Conservation (phyloP, 1,139 yeast species). For the Wickerhamiella infanticola region DNA sequence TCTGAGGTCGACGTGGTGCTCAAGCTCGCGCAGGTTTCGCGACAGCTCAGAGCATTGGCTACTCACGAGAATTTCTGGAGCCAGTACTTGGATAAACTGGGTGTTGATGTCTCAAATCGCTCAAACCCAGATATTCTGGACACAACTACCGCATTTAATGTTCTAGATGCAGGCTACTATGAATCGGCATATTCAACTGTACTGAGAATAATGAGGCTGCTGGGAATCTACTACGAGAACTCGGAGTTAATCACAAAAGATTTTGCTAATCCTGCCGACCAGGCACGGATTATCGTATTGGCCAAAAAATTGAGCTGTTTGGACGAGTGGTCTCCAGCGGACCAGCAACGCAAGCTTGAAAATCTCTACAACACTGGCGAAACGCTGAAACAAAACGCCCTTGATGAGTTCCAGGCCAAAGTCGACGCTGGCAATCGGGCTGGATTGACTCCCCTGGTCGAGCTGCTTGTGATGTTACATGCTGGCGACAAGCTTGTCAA, state of each 20-base stretch:
- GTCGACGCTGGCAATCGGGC: conserved; percentile 36
- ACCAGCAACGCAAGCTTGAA: conserved; percentile 34
- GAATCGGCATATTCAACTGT: not conserved
- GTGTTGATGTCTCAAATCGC: not conserved
- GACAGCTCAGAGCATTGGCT: not conserved
- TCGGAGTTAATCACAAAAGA: conserved; percentile 12
- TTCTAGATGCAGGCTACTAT: conserved; percentile 1
- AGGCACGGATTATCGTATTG: conserved; percentile 19
- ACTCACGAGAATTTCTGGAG: not conserved
- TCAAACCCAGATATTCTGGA: not conserved
- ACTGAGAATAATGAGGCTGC: conserved; percentile 12
- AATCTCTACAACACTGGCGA: conserved; percentile 36
- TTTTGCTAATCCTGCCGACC: conserved; percentile 18
- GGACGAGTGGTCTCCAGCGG: conserved; percentile 27
- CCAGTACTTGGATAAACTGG: conserved; percentile 1
- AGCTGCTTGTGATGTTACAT: conserved; percentile 25
- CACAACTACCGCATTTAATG: not conserved
- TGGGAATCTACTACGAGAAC: conserved; percentile 19
- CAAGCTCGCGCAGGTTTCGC: conserved; percentile 1
- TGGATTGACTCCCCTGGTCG: conserved; percentile 25
- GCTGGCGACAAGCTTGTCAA: conserved; percentile 32
- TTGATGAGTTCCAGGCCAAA: conserved; percentile 49
- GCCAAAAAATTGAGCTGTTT: conserved; percentile 25
- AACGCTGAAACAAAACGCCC: conserved; percentile 55
- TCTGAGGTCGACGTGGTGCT: not conserved